A percentile compares a stretch with the other conserved stretches of the same genome.
These are phyloP conservation scores for Choiromyces venosus DNA, from an alignment of 495 filamentous ascomycete genomes.

Conservation along the genomic window DNA sequence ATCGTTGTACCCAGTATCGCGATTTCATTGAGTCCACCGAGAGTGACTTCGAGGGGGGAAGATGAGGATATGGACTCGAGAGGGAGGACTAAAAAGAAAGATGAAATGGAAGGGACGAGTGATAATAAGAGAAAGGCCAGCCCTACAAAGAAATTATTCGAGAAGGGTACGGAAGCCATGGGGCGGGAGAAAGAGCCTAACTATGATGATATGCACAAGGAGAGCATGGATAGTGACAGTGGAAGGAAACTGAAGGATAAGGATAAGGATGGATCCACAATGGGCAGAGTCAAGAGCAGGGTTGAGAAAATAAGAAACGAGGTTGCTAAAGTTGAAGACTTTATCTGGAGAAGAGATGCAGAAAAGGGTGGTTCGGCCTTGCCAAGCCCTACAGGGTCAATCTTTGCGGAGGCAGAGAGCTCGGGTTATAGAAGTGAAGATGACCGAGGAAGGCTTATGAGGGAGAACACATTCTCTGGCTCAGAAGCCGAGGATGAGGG, in stretches of 20 bases:
- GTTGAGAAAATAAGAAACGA: conserved; percentile 41
- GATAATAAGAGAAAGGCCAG: conserved; percentile 25
- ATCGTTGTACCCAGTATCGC: conserved; percentile 40
- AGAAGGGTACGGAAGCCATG: conserved; percentile 30
- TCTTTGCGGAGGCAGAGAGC: conserved; percentile 24
- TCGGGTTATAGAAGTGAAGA: conserved; percentile 35
- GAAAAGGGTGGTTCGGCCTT: conserved; percentile 10
- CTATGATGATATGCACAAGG: conserved; percentile 29
- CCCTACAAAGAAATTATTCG: conserved; percentile 34
- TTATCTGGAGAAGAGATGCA: conserved; percentile 28
- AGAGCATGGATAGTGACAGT: conserved; percentile 31
- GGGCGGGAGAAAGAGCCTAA: conserved; percentile 23
- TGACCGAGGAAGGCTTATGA: conserved; percentile 19
- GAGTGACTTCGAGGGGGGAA: conserved; percentile 20
- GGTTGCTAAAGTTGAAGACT: conserved; percentile 38
- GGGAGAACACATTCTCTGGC: conserved; percentile 22
- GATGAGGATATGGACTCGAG: conserved; percentile 29
- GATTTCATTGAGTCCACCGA: conserved; percentile 38
- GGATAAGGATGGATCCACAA: conserved; percentile 25
- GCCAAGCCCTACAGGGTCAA: conserved; percentile 36
- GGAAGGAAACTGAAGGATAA: conserved; percentile 22
- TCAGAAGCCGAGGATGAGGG: conserved; percentile 33
- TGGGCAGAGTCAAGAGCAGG: conserved; percentile 29
- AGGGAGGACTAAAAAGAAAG: conserved; percentile 22
- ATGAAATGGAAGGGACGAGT: conserved; percentile 12